Evolutionary conservation across 768 basidiomycete species (phyloP).

Genomic region (Pleurotus citrinopileatus): DNA sequence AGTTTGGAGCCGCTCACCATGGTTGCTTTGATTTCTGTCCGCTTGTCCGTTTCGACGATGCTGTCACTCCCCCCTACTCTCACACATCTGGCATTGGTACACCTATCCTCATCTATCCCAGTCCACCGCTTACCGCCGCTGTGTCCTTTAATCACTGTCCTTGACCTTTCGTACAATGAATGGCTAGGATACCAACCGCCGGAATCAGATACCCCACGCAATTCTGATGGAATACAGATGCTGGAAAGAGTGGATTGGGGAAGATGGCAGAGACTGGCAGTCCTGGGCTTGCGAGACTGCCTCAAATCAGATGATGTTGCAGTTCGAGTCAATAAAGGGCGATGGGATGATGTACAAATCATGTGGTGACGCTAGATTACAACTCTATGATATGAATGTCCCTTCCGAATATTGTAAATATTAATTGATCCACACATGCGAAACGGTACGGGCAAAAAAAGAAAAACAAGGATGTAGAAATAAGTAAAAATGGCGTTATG

Average conservation of each 20-base stretch:
- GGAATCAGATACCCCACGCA: not conserved
- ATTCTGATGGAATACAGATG: conserved; percentile 1
- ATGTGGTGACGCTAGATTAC: conserved; percentile 33
- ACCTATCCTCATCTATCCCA: conserved; percentile 34
- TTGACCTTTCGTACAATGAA: conserved; percentile 53
- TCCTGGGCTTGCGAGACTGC: conserved; percentile 59
- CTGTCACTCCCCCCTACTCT: conserved; percentile 61
- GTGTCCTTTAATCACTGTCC: conserved; percentile 45
- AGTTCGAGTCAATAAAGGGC: conserved; percentile 49
- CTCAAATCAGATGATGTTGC: conserved; percentile 39
- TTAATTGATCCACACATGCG: not conserved
- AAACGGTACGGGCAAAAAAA: not conserved
- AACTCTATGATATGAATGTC: conserved; percentile 23
- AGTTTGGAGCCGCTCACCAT: conserved; percentile 35
- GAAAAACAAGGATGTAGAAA: not conserved
- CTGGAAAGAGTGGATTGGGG: conserved; percentile 53
- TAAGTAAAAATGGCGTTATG: not conserved
- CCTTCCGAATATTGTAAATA: no score
- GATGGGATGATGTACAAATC: conserved; percentile 64
- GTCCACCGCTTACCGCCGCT: conserved; percentile 41
- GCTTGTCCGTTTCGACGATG: conserved; percentile 40
- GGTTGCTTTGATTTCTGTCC: conserved; percentile 49
- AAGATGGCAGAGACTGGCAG: conserved; percentile 48
- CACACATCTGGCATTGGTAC: conserved; percentile 51
- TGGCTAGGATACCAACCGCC: conserved; percentile 30